phyloP scores from a whole-genome alignment of 306 rosid genomes.

The Pterocarpus santalinus region DNA sequence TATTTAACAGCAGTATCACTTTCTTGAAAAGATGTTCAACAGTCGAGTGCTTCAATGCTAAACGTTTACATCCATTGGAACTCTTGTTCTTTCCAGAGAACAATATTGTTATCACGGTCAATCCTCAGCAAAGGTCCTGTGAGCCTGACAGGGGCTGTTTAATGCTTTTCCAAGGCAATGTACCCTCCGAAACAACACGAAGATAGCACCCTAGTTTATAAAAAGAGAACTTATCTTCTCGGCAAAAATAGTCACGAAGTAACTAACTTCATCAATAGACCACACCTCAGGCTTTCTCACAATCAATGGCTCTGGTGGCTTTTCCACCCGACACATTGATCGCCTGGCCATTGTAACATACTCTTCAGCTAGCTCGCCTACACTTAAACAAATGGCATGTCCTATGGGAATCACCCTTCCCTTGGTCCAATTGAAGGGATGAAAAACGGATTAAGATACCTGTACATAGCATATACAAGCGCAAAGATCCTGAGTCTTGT shows the following conservation, averaged over 20 bases:
- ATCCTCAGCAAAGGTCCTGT: background rate
- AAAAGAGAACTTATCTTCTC: slow-evolving; percentile 61
- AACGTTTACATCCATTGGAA: background rate
- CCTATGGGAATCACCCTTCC: slow-evolving; percentile 64
- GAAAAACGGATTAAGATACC: too few species aligned
- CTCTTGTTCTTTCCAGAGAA: background rate
- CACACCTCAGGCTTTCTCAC: slow-evolving; percentile 73
- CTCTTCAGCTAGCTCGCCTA: slow-evolving; percentile 65
- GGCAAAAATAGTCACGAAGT: slow-evolving; percentile 47
- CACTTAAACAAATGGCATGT: slow-evolving; percentile 64
- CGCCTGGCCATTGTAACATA: slow-evolving; percentile 71
- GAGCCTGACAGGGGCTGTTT: background rate
- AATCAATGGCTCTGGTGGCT: slow-evolving; percentile 71
- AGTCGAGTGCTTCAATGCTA: background rate
- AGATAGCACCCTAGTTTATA: background rate
- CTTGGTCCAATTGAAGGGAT: background rate
- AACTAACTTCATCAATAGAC: slow-evolving; percentile 71
- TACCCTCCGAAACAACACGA: background rate
- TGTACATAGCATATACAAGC: too few species aligned
- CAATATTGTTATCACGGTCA: background rate
- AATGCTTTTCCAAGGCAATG: background rate
- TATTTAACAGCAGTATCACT: background rate
- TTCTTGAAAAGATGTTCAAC: background rate
- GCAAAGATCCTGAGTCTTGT: too few species aligned
- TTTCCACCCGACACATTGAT: slow-evolving; percentile 67